These are phyloP conservation scores for Globisporangium ultimum DNA, from an alignment of 352 stramenopile species.

Conservation along the genomic window DNA sequence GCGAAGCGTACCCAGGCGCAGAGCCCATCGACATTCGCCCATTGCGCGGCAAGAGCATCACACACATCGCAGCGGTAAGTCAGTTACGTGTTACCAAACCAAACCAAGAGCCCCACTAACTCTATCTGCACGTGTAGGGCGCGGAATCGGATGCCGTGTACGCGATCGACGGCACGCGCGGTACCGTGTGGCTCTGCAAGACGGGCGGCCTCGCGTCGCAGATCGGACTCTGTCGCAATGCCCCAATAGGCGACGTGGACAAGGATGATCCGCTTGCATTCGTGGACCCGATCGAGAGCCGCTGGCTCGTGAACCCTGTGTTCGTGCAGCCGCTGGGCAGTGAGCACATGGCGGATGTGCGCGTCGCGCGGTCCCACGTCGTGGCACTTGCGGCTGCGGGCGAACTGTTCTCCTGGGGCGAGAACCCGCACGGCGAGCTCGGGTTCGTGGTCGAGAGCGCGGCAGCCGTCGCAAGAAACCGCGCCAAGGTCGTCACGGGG, in stretches of 20 bases:
- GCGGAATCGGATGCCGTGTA: slow-evolving; percentile 73
- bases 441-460: slow-evolving; percentile 44
- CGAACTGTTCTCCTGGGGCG: slow-evolving; percentile 93
- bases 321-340: slow-evolving; percentile 62
- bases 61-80: slow-evolving; percentile 53
- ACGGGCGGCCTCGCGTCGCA: slow-evolving; percentile 64
- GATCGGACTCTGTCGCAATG: slow-evolving; percentile 52
- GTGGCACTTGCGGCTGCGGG: slow-evolving; percentile 82
- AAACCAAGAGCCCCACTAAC: not conserved
- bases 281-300: slow-evolving; percentile 44
- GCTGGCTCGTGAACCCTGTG: slow-evolving; percentile 68
- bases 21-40: slow-evolving; percentile 55
- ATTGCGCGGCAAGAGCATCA: slow-evolving; percentile 61
- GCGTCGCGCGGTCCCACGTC: slow-evolving; percentile 47
- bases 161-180: slow-evolving; percentile 47
- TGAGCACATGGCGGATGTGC: slow-evolving; percentile 52
- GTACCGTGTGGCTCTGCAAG: slow-evolving; percentile 69
- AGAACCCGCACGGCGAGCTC: slow-evolving; percentile 88
- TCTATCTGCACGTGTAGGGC: slow-evolving; percentile 22
- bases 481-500: slow-evolving; percentile 40
- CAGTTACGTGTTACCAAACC: not conserved
- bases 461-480: slow-evolving; percentile 49
- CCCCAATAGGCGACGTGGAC: slow-evolving; percentile 24
- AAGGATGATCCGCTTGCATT: slow-evolving; percentile 17
- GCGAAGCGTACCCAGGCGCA: slow-evolving; percentile 34